Base-by-base conservation (phyloP, 1,139 yeast genomes). In the Petasospora fabianii region DNA sequence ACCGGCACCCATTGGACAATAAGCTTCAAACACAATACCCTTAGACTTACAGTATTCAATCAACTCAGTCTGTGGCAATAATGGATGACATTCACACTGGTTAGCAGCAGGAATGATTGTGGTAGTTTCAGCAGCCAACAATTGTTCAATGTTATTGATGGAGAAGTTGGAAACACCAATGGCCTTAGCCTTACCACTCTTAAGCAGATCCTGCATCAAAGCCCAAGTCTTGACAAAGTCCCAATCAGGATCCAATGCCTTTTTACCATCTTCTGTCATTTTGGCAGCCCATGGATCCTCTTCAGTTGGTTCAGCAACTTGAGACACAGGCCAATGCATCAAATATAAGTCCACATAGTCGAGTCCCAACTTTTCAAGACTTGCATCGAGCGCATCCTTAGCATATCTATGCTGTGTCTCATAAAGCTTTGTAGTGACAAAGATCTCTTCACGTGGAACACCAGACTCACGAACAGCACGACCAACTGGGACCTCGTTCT, bases 241-340 rank as follows among this genome's bases (percentile, higher is more conserved):
- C 76, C 83, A 79, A 38, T 68, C 72, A 12, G 50, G n/a, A 43
- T 75, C 68, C 37, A 67, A 6, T 9, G 16, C 51, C 42, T 71
- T 72, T 30, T 65, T 58, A 17, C 79, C 80, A 42, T 71, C 74
- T 14, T 62, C 61, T 19, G 54, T 54, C 16, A 46, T 44, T 36
- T 80, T 80, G 38, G 26, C n/a, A 10, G 26, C n/a, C n/a, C n/a
- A n/a, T n/a, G n/a, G n/a, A n/a, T n/a, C n/a, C n/a, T n/a, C n/a
- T n/a, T n/a, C n/a, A n/a, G n/a, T 13, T 22, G 10, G 6, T 6
- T 22, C n/a, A 8, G 13, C n/a, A 6, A 22, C 6, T n/a, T n/a
- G n/a, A n/a, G n/a, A n/a, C n/a, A n/a, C n/a, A 5, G 97, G 96
- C 96, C 43, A 40, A 65, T 88, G 97, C 56, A 86, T 74, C 59